phyloP scores from a whole-genome alignment of 2,329 filamentous ascomycete species.

The Byssothecium circinans region DNA sequence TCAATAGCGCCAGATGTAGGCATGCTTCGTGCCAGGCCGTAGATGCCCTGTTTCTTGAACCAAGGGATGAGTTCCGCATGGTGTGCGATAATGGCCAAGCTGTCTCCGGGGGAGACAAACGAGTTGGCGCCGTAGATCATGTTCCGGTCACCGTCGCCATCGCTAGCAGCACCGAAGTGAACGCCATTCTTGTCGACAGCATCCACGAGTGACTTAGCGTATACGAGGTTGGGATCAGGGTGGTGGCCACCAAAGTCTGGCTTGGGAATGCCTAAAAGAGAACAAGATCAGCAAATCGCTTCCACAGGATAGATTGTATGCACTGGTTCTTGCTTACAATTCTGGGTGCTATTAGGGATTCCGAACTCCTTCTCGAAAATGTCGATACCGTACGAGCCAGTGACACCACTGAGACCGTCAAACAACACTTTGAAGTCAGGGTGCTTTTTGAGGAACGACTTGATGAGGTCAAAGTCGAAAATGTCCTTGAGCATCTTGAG shows the following conservation, averaged over 20 bases:
- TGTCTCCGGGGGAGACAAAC: constrained; percentile 97
- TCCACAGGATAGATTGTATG: neutral
- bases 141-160: constrained; percentile 97
- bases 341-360: constrained; percentile 79
- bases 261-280: constrained; percentile 60
- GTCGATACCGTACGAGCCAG: constrained; percentile 88
- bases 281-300: neutral
- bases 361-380: constrained; percentile 96
- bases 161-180: constrained; percentile 93
- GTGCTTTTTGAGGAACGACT: constrained; percentile 84
- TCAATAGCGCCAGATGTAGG: constrained; percentile 95
- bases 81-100: constrained; percentile 96
- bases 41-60: constrained; percentile 96
- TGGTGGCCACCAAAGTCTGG: constrained; percentile 97
- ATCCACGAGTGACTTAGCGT: constrained; percentile 92
- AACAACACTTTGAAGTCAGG: constrained; percentile 96
- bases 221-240: constrained; percentile 96
- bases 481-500: constrained; percentile 95
- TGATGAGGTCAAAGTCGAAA: constrained; percentile 96
- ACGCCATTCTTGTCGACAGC: constrained; percentile 88
- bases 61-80: constrained; percentile 95
- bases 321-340: constrained; percentile 58
- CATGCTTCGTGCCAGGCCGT: constrained; percentile 95
- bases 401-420: constrained; percentile 91
- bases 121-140: constrained; percentile 99